phyloP scores from a whole-genome alignment of 2,329 filamentous ascomycete genomes.

The Sclerotinia glacialis region DNA sequence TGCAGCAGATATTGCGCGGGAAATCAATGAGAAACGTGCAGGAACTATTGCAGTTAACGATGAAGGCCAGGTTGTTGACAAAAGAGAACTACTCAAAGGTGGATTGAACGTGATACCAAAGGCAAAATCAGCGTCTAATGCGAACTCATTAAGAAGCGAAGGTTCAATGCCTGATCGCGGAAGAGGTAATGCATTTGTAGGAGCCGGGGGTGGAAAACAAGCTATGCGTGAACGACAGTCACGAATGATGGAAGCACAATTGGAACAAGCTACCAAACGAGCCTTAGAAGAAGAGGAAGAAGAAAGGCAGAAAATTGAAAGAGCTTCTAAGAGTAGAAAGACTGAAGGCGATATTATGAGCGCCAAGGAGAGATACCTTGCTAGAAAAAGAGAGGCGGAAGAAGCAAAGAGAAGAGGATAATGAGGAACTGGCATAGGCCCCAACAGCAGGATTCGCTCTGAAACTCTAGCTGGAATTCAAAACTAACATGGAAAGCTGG shows the following conservation, averaged over 20 bases:
- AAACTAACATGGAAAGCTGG: neutral
- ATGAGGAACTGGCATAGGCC: constrained; percentile 1
- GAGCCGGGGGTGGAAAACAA: constrained; percentile 53
- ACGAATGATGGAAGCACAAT: constrained; percentile 74
- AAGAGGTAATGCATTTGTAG: constrained; percentile 42
- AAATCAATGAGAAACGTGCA: constrained; percentile 60
- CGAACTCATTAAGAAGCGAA: constrained; percentile 25
- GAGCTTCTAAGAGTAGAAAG: constrained; percentile 72
- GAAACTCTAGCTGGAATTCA: neutral
- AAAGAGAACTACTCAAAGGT: constrained; percentile 72
- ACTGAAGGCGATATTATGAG: constrained; percentile 72
- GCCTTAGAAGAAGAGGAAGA: constrained; percentile 68
- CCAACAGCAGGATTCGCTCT: neutral
- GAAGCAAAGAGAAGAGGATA: constrained; percentile 58
- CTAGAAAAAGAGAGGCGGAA: constrained; percentile 71
- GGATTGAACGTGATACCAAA: constrained; percentile 71
- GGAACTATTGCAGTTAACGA: constrained; percentile 70
- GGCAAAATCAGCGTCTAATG: constrained; percentile 49
- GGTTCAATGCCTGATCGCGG: constrained; percentile 31
- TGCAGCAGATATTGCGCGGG: constrained; percentile 62
- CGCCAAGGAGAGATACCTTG: constrained; percentile 76
- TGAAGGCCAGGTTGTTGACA: constrained; percentile 79
- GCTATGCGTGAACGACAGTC: constrained; percentile 74
- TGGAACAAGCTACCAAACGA: constrained; percentile 70
- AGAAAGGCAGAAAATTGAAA: constrained; percentile 58